Evolutionary conservation across 352 stramenopile genomes (phyloP).

Genomic region (Phytophthora lateralis): DNA sequence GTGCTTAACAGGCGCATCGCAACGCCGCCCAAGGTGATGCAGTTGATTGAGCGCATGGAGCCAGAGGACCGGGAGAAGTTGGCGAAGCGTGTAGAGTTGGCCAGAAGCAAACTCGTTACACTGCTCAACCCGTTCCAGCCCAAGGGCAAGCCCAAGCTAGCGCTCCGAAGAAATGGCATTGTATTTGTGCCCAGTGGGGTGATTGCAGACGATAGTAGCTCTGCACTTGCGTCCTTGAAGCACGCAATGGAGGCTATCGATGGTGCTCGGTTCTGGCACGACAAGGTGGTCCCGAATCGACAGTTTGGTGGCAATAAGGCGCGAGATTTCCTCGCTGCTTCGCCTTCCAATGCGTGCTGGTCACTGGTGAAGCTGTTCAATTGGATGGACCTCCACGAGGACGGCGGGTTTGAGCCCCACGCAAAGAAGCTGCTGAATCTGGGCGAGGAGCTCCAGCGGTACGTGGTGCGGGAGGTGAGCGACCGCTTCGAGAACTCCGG

Average conservation of each 20-base stretch:
- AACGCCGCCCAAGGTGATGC: constrained; percentile 56
- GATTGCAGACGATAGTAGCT: constrained; percentile 4
- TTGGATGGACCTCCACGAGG: constrained; percentile 67
- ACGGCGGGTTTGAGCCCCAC: constrained; percentile 47
- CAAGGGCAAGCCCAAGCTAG: constrained; percentile 48
- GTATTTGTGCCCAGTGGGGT: constrained; percentile 32
- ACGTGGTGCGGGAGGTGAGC: constrained; percentile 45
- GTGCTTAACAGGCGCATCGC: constrained; percentile 68
- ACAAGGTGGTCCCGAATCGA: constrained; percentile 39
- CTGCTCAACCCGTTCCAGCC: constrained; percentile 63
- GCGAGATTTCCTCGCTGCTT: constrained; percentile 44
- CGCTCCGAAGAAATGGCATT: constrained; percentile 47
- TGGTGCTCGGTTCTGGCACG: constrained; percentile 69
- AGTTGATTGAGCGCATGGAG: constrained; percentile 68
- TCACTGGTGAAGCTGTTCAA: constrained; percentile 44
- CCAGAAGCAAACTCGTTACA: constrained; percentile 55
- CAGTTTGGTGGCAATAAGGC: constrained; percentile 47
- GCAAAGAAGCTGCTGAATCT: constrained; percentile 57
- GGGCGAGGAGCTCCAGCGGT: constrained; percentile 49
- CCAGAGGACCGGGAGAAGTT: constrained; percentile 51
- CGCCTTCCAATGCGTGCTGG: constrained; percentile 40
- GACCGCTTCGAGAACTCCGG: constrained; percentile 26
- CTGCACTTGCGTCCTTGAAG: constrained; percentile 20
- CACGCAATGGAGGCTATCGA: constrained; percentile 44
- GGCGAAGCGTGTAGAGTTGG: constrained; percentile 58